A percentile compares a stretch with the other conserved stretches of the same genome.
Conservation (phyloP, 495 filamentous ascomycete genomes). For the Trichoderma orchidacearum region DNA sequence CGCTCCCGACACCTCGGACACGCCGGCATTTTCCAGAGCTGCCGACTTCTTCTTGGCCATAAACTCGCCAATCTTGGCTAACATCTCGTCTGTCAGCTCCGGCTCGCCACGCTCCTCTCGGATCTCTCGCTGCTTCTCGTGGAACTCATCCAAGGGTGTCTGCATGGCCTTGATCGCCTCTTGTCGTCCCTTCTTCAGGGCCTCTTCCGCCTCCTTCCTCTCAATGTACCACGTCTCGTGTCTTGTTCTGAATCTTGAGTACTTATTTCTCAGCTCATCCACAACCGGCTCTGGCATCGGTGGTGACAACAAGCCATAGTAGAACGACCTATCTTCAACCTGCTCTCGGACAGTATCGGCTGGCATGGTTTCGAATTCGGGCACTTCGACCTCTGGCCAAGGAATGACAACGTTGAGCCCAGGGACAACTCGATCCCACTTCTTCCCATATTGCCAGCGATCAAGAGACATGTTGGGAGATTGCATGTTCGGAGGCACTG, state of each 20-base stretch:
- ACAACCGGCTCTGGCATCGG: constrained; percentile 73
- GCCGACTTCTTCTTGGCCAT: constrained; percentile 41
- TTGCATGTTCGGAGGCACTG: constrained; percentile 8
- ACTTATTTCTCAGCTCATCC: constrained; percentile 80
- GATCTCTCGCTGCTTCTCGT: constrained; percentile 24
- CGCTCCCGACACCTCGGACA: constrained; percentile 5
- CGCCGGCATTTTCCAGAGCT: constrained; percentile 14
- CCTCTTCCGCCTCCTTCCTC: constrained; percentile 46
- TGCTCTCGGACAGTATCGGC: constrained; percentile 63
- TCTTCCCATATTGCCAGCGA: constrained; percentile 24
- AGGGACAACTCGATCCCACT: constrained; percentile 39
- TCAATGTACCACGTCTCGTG: constrained; percentile 59
- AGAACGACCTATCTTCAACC: constrained; percentile 61
- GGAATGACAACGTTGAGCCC: constrained; percentile 56
- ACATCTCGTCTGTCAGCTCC: constrained; percentile 41
- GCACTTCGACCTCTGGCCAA: constrained; percentile 45
- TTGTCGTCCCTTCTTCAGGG: constrained; percentile 39
- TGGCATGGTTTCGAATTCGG: constrained; percentile 36
- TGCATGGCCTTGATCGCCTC: constrained; percentile 40
- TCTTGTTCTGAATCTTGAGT: constrained; percentile 65
- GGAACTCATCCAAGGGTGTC: constrained; percentile 38
- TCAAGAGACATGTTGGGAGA: constrained; percentile 27
- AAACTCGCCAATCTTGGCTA: constrained; percentile 51
- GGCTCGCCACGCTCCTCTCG: constrained; percentile 33
- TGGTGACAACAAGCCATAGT: constrained; percentile 54